phyloP scores from a whole-genome alignment of 768 basidiomycete species.

The Suillus subalutaceus region DNA sequence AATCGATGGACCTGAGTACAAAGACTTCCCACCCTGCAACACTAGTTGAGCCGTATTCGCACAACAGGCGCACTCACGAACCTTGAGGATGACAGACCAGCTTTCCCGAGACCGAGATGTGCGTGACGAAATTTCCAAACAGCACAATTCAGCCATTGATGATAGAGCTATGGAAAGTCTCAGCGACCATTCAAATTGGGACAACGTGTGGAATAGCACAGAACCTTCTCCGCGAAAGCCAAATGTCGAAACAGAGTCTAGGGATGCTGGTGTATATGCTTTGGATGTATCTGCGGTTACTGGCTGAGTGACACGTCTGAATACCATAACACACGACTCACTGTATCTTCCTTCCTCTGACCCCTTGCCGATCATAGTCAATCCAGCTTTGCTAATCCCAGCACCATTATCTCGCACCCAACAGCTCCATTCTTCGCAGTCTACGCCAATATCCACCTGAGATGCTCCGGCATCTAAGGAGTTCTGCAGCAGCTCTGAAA shows the following conservation, averaged over 20 bases:
- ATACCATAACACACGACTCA: constrained; percentile 41
- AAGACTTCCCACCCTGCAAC: constrained; percentile 58
- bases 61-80: constrained; percentile 26
- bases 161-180: constrained; percentile 64
- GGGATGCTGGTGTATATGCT: constrained; percentile 51
- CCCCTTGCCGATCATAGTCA: constrained; percentile 55
- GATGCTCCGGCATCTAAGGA: constrained; percentile 79
- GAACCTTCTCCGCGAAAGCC: constrained; percentile 95
- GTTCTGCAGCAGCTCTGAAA: constrained; percentile 90
- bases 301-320: neutral
- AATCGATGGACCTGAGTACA: constrained; percentile 75
- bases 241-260: constrained; percentile 65
- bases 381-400: constrained; percentile 68
- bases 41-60: constrained; percentile 6
- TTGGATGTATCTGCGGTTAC: constrained; percentile 69
- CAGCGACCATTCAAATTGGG: neutral
- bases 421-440: constrained; percentile 78
- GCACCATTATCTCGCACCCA: constrained; percentile 86
- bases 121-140: constrained; percentile 83
- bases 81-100: constrained; percentile 83
- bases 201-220: constrained; percentile 8
- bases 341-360: constrained; percentile 66
- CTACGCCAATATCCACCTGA: constrained; percentile 70
- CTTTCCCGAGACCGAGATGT: constrained; percentile 62
- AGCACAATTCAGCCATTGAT: constrained; percentile 78